Base-by-base conservation (phyloP, 352 stramenopile genomes). In the Globisporangium cystogenes region DNA sequence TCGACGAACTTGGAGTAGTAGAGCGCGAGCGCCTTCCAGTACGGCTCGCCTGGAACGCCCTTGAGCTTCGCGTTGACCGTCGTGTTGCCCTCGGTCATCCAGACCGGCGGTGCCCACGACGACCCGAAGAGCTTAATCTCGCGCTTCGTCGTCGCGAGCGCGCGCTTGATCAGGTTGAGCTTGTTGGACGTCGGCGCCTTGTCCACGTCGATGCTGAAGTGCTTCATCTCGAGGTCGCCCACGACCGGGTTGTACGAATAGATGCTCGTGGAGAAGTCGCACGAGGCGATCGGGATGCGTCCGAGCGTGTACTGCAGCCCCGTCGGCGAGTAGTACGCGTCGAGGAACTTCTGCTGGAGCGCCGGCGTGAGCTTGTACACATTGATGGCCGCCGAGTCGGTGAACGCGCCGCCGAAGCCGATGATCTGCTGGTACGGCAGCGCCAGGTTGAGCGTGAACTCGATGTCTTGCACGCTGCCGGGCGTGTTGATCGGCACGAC, bases 351-450 rank as follows among this genome's bases (percentile, higher is more conserved):
- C 24, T 88, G 60, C 50, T 95, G 84, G 4, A 93, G 55, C 8
- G 54, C 64, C 1, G 65, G 46, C 6, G 67, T 55, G 41, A 96
- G 65, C 56, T 76, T 61, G 55, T 86, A 76, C 42, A 95, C 64
- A 51, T 95, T 93, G 55, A 93, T 84, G 23, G 85, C 70, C 36
- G 85, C 72, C 3, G 84, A 62, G 53, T 97, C 88, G 10, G 87
- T 97, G 71, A 96, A 96, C 23, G 88, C 85, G 15, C 86, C 88
- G 14, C 88, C 88, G 55, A 97, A 97, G 11, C 88, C 88, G 29
- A 86, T 70, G 40, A 97, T 94, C 53, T 82, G 68, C 64, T 96
- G 77, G 67, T 76, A 88, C 48, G 58, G 84, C 27, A 64, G 33
- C 1, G 20, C 58, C 35, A 51, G 51, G 52, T 76, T 59, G 29